Evolutionary conservation across 345 rosid species (phyloP).

Genomic region (Brassica cretica): DNA sequence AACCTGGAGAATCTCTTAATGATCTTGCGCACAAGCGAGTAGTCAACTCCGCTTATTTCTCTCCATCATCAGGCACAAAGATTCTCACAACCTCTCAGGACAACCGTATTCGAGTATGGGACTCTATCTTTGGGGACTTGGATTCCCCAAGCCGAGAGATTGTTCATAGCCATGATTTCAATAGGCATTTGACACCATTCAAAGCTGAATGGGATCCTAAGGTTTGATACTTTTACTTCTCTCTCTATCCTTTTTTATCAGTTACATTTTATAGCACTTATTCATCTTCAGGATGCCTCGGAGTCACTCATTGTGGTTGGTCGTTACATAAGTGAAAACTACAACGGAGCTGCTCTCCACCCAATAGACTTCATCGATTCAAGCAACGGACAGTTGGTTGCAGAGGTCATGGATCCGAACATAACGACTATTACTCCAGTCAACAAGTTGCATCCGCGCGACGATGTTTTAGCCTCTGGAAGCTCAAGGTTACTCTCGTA

Average conservation of each 20-base stretch:
- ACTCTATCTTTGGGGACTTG: constrained; percentile 78
- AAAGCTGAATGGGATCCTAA: constrained; percentile 99
- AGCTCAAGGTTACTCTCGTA: constrained; percentile 70
- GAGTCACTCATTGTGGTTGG: constrained; percentile 91
- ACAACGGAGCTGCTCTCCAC: constrained; percentile 82
- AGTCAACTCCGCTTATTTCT: constrained; percentile 96
- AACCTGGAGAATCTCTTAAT: constrained; percentile 58
- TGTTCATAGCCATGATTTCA: constrained; percentile 97
- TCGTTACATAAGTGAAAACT: constrained; percentile 93
- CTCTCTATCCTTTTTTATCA: neutral
- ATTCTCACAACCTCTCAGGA: constrained; percentile 91
- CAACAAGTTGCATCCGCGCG: constrained; percentile 90
- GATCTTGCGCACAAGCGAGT: constrained; percentile 79
- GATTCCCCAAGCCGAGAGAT: constrained; percentile 93
- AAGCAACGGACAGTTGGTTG: constrained; percentile 82
- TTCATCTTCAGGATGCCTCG: constrained; percentile 65
- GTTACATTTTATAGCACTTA: neutral
- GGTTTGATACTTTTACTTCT: constrained; percentile 45
- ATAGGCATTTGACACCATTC: constrained; percentile 87
- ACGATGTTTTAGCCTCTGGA: constrained; percentile 91
- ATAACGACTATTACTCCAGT: constrained; percentile 92
- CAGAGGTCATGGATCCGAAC: constrained; percentile 95
- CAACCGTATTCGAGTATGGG: constrained; percentile 90
- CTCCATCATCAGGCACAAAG: constrained; percentile 81
- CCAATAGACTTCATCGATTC: constrained; percentile 89